Evolutionary conservation across 768 basidiomycete species (phyloP), one percentile per base, ranked within the genome.

Genomic region (Clathrus columnatus): DNA sequence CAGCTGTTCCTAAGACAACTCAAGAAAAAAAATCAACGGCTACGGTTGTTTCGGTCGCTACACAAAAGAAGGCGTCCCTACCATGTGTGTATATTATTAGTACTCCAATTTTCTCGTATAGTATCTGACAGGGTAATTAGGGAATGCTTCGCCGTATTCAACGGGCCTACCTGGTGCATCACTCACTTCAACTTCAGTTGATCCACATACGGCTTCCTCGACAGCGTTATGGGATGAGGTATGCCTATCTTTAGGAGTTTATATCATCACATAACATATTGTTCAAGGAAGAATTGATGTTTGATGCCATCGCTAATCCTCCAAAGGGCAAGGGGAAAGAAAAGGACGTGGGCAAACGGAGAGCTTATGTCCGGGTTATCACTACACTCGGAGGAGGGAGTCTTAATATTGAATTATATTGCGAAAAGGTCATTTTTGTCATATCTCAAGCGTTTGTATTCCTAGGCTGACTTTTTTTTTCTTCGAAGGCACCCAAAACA

Each of bases 191-290:
- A 98, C 96, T 0, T 85, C 93, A 3, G 78, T 93, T 54, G 88
- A 89, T 61, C 85, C 92, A 11, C 80, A 83, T 55, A 79, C 77
- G 2, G 70, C 73, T 21, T 81, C 77, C 45, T 84, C 93, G 48
- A 84, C 87, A 62, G 80, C 96, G 4, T 72, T 98, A n/a, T 94
- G 93, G 83, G 94, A 99, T 68, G 96, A 98, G 72, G 85, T 84
- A 41, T 5, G 72, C 67, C 26, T 27, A 42, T 18, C 10, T 27
- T 20, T 30, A 11, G 18, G 20, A 27, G 24, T 5, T 6, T 43
- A 49, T 10, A 53, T 49, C 8, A 27, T 30, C 21, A 36, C 14
- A 48, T 46, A 47, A 23, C 54, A 24, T 41, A 41, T 43, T n/a
- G 6, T 60, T 0, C 59, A 6, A 87, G 82, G 96, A 99, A 70